Evolutionary conservation across 176 grass and related monocot species (phyloP), one percentile per base, ranked within the genome.

Genomic region (Oryza rufipogon): DNA sequence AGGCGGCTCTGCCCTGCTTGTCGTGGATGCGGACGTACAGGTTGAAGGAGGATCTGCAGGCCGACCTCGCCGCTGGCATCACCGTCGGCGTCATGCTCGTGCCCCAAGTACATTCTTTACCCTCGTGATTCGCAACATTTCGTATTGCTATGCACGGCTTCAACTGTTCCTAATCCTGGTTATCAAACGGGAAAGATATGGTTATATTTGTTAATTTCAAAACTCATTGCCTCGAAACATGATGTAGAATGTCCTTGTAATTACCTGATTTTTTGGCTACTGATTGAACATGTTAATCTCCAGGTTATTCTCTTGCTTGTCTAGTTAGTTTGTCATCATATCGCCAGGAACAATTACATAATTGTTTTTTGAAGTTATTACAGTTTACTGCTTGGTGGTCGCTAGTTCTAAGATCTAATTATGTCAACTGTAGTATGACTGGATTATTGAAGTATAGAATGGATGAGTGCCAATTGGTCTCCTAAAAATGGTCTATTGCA

Each of bases 61-160:
- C 91, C 22, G 95, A 98, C 73, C 86, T 98, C 63, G 66, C 94
- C 47, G 89, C 95, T n/a, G 95, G 95, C n/a, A 71, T 91, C 83
- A 98, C 95, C 34, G 95, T 98, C 9, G 95, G 95, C 28, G 92
- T 98, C 87, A 98, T 98, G 91, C 95, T 98, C 12, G 95, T 98
- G 61, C 95, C 95, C 17, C 95, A 98, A 91, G 95, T 97, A 54
- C 74, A 28, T 33, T 65, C 7, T 20, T 26, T 25, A 33, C 52
- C 46, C 15, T 15, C 11, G 14, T n/a, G 47, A 46, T 75, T 28
- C n/a, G 14, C 46, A 71, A 7, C 8, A 77, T 85, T 88, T 88
- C 63, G 4, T 71, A 44, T 68, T 83, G 20, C 22, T 52, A 52
- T 20, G 15, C 30, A 54, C 34, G 23, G 42, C 78, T 76, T 46